phyloP scores from a whole-genome alignment of 1,284 basidiomycete genomes.

The Ceratobasidium sp. region DNA sequence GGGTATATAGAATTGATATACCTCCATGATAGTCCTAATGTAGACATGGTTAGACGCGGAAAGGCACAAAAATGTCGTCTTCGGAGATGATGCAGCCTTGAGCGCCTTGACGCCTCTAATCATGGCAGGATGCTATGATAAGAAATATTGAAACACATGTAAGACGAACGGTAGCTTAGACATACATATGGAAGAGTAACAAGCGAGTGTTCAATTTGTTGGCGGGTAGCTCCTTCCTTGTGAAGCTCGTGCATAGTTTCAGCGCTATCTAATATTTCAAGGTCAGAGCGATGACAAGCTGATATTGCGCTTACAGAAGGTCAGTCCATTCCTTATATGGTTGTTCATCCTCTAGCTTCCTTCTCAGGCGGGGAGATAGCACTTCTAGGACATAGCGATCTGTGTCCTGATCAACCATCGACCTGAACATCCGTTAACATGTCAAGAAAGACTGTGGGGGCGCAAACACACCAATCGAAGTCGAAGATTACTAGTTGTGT shows the following conservation, averaged over 20 bases:
- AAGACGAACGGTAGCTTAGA: slow-evolving; percentile 48
- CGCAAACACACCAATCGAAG: slow-evolving; percentile 89
- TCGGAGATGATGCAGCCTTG: slow-evolving; percentile 70
- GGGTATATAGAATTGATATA: slow-evolving; percentile 54
- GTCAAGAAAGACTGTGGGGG: background rate
- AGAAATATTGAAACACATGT: slow-evolving; percentile 8
- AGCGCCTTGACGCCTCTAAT: slow-evolving; percentile 84
- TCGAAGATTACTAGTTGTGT: slow-evolving; percentile 94
- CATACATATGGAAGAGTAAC: slow-evolving; percentile 88
- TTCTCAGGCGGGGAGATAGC: slow-evolving; percentile 84
- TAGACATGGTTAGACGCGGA: slow-evolving; percentile 96
- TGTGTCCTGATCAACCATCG: slow-evolving; percentile 94
- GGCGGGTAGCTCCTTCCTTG: slow-evolving; percentile 73
- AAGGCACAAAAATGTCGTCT: slow-evolving; percentile 89
- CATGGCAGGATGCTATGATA: slow-evolving; percentile 92
- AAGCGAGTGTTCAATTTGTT: slow-evolving; percentile 84
- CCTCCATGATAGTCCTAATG: slow-evolving; percentile 90
- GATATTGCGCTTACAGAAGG: slow-evolving; percentile 77
- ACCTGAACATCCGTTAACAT: slow-evolving; percentile 63
- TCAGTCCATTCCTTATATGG: slow-evolving; percentile 88
- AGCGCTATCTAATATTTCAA: slow-evolving; percentile 65
- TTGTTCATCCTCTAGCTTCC: slow-evolving; percentile 81
- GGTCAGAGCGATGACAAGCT: slow-evolving; percentile 35
- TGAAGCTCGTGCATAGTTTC: slow-evolving; percentile 79
- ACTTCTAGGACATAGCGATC: slow-evolving; percentile 98